Base-by-base conservation (phyloP, 164 flowering plant genomes). In the Stephania yunnanensis region DNA sequence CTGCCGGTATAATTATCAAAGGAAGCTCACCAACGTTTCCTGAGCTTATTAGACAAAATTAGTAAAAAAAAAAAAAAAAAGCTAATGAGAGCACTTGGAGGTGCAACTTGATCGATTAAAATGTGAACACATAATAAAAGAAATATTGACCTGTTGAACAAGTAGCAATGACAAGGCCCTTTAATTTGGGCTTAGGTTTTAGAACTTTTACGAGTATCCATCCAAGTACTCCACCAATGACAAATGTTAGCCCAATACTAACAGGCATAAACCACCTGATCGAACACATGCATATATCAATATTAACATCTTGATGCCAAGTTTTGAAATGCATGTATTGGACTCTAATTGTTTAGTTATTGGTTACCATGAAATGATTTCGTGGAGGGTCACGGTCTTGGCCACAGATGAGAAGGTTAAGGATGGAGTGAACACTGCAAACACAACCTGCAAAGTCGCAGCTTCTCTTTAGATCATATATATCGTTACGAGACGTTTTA, bases 211-310 rank as follows among this genome's bases (percentile, higher is more conserved):
- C 94, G 9, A 86, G 75, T 0, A 92, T 65, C 99, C 99, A 95
- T 79, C 98, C 99, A 53, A 92, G 87, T 42, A 81, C 78, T 46
- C 90, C 90, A 79, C 99, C 99, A 46, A 92, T 20, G 8, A 92
- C 53, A 75, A 93, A 91, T 19, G 90, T 89, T 61, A 95, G 58
- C 42, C 93, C 97, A 11, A 92, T 84, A 69, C 94, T 96, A 0
- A 96, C 71, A 0, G 98, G 98, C 99, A 96, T 96, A 79, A 90
- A 96, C 98, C 99, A 95, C 99, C 99, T 95, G 81, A 63, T 25
- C 25, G 25, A 25, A 25, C 68, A 0, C 30, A 3, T 42, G 74
- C 20, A 46, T 0, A 68, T 13, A 71, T 25, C 36, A 68, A 68
- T 31, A 30, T 0, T 25, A 8, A 11, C 19, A 8, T 46, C 4